Evolutionary conservation across 352 stramenopile genomes (phyloP), one percentile per base, ranked within the genome.

Genomic region (Globisporangium echinulatum): DNA sequence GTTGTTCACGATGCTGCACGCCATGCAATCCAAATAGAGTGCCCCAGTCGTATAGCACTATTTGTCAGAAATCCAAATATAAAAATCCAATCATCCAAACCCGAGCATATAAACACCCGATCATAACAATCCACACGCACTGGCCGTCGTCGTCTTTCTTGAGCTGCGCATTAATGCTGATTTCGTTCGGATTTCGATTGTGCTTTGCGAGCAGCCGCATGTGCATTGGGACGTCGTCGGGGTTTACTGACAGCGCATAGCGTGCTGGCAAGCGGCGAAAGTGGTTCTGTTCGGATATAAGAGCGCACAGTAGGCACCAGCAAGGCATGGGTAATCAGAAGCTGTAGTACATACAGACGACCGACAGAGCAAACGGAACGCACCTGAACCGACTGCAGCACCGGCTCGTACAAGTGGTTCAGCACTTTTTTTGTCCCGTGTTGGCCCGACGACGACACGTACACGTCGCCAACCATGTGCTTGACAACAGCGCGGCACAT

Each of bases 401-500:
- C 85, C 2, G 85, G 85, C 44, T 90, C 82, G 67, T 94, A 94
- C 53, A 94, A 58, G 58, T 94, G 85, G 54, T 94, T 94, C 39
- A 92, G 64, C 56, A 92, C 85, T 63, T 90, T 90, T 47, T 85
- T 86, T 40, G 77, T 70, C 19, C 82, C 82, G 36, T 87, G 75
- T 3, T 81, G 82, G 0, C 72, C 76, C 0, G 80, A 87, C 0
- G 80, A 82, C 46, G 79, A 82, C 53, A 92, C 84, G 52, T 93
- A 93, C 58, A 91, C 78, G 58, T 94, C 85, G 36, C 85, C 85
- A 37, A 94, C 85, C 82, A 94, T 94, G 68, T 94, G 85, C 70
- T 94, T 94, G 49, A 90, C 85, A 0, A 94, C 85, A 0, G 85
- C 85, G 44, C 80, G 80, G 61, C 85, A 94, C 85, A 94, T 94